Evolutionary conservation across 2,329 filamentous ascomycete genomes (phyloP).

Genomic region (Penicillium griseofulvum): DNA sequence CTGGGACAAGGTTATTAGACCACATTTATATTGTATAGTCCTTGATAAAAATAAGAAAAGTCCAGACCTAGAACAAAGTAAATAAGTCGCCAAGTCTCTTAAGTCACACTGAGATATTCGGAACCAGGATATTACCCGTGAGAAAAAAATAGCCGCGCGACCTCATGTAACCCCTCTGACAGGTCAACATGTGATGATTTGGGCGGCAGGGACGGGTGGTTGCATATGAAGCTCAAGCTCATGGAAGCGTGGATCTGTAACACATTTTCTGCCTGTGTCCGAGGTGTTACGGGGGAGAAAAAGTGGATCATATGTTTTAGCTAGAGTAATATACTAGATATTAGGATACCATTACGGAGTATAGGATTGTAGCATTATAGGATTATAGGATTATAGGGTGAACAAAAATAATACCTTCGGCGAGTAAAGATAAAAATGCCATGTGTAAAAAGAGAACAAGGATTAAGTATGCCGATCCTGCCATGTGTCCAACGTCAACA

Average conservation of each 20-base stretch:
- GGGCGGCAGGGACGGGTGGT: constrained; percentile 15
- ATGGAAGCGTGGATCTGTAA: constrained; percentile 4
- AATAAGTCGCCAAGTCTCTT: neutral
- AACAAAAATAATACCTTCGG: neutral
- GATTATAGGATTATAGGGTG: neutral
- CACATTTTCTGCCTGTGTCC: constrained; percentile 13
- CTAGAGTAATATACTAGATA: no score
- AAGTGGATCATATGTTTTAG: constrained; percentile 1
- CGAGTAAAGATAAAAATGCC: neutral
- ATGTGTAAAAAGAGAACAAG: constrained; percentile 1
- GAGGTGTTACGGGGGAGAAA: constrained; percentile 12
- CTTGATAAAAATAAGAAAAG: no score
- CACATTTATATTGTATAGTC: no score
- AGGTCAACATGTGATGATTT: constrained; percentile 13
- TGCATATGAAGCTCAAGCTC: constrained; percentile 19
- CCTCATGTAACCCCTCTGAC: constrained; percentile 7
- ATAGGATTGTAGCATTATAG: neutral
- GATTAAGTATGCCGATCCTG: neutral
- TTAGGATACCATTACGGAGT: no score
- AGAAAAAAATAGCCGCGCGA: constrained; percentile 7
- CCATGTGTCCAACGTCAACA: constrained; percentile 21
- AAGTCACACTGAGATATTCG: constrained; percentile 1
- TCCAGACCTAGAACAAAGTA: neutral
- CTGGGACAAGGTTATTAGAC: neutral
- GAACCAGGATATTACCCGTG: neutral